Evolutionary conservation across 805 yeast species (phyloP), one percentile per base, ranked within the genome.

Genomic region (Gaillardinia entomophila): DNA sequence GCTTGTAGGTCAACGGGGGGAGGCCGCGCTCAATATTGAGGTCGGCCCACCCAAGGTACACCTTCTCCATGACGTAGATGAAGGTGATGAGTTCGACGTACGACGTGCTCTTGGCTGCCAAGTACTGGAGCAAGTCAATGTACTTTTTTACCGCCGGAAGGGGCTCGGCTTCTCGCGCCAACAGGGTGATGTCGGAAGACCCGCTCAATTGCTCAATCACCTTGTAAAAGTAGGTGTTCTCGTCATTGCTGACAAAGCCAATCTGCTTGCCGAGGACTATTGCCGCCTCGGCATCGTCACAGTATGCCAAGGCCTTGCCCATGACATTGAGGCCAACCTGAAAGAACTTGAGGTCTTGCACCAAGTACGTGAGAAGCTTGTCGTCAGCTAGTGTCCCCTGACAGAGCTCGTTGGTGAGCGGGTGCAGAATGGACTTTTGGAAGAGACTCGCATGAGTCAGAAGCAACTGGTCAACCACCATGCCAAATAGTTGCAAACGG

Each of bases 1-100:
- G 53, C 39, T 68, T 71, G 61, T 68, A 73, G 16, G 57, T 60
- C 23, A 73, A 49, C 29, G 57, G 45, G 1, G 42, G 36, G 4
- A 55, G 46, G 14, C 40, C 42, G 8, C 29, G 28, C 3, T 33
- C 25, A 2, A 52, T 36, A 23, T 59, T 53, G 36, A 57, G 44
- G 20, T 67, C 60, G 1, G 77, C 77, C 80, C 79, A 75, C 16
- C 65, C 66, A 27, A 70, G 55, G 42, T 74, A 75, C 1, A 71
- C 71, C 26, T 60, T 58, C 40, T 74, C 80, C 67, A 72, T 68
- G 14, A 62, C 57, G 51, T 64, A 73, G 26, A 61, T 35, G 23
- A 58, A 58, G 2, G 76, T 70, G 25, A 72, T 54, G 16, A 70
- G 32, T 40, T 69, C 66, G 3, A 60, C 54, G 37, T 72, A 73